These are phyloP conservation scores for Colletotrichum sp. DNA, from an alignment of 2,329 filamentous ascomycete species.

Conservation along the genomic window DNA sequence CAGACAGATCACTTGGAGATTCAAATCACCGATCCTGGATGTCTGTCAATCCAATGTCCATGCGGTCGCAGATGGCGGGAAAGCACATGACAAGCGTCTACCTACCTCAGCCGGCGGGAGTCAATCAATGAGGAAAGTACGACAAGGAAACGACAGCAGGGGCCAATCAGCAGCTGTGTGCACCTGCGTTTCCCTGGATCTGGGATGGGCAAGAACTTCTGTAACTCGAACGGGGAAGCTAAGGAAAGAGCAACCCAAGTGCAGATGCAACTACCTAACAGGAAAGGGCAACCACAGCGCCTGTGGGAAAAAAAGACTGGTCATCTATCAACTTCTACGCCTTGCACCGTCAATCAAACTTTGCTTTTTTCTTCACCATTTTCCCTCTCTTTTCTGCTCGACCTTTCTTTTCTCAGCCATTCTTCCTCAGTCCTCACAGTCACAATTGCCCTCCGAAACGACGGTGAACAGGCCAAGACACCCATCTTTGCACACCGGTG, in stretches of 20 bases:
- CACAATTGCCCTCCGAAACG: slow-evolving; percentile 8
- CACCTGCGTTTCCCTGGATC: neutral
- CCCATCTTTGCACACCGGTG: neutral
- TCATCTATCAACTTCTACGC: slow-evolving; percentile 17
- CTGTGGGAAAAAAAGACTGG: neutral
- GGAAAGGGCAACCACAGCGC: neutral
- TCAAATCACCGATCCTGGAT: neutral
- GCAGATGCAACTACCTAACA: neutral
- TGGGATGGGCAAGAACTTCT: neutral
- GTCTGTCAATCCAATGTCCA: neutral
- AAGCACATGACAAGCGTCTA: neutral
- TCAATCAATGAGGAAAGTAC: neutral
- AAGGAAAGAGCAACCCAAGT: neutral
- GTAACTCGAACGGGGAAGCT: neutral
- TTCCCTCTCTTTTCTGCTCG: neutral
- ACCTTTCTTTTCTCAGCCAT: neutral
- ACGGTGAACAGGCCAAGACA: slow-evolving; percentile 12
- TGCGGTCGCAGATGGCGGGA: neutral
- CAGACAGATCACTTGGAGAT: neutral
- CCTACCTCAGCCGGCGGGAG: neutral
- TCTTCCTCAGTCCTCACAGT: neutral
- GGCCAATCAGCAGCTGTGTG: neutral
- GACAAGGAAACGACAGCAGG: neutral
- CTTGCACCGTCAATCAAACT: neutral
- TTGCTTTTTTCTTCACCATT: neutral